These are phyloP conservation scores for Trifolium pratense DNA, from an alignment of 306 rosid species.

Conservation along the genomic window DNA sequence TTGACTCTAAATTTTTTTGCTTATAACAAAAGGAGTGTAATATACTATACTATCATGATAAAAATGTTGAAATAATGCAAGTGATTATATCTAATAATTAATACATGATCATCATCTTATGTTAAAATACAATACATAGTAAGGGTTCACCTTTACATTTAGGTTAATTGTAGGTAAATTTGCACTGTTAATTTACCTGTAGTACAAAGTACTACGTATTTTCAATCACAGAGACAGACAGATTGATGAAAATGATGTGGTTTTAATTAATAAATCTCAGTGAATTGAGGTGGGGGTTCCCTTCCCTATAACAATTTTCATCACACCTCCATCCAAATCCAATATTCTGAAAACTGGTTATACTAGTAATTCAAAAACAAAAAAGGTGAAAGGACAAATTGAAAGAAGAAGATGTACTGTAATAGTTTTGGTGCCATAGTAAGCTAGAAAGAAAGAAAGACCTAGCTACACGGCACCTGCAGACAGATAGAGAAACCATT, in stretches of 20 bases:
- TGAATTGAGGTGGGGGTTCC: conserved; percentile 33
- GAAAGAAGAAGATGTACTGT: neutral
- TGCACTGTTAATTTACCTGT: conserved; percentile 45
- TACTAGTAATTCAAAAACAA: conserved; percentile 7
- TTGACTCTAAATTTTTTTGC: too few species aligned
- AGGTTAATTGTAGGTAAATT: conserved; percentile 16
- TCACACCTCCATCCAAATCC: neutral
- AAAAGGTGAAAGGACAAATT: neutral
- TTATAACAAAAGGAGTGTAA: too few species aligned
- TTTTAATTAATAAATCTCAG: neutral
- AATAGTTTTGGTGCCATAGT: conserved; percentile 43
- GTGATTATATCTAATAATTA: too few species aligned
- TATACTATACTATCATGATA: too few species aligned
- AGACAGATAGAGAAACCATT: conserved; percentile 44
- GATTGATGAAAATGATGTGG: conserved; percentile 49
- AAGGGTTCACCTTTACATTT: conserved; percentile 8
- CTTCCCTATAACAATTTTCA: conserved; percentile 40
- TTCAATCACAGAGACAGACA: conserved; percentile 19
- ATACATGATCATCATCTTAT: too few species aligned
- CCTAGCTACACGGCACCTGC: conserved; percentile 23
- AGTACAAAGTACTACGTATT: conserved; percentile 21
- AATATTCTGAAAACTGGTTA: conserved; percentile 31
- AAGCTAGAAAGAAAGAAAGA: conserved; percentile 36
- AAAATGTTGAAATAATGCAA: too few species aligned
- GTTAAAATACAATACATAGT: too few species aligned